These are phyloP conservation scores for Clitopilus hobsonii DNA, from an alignment of 768 basidiomycete species.

Conservation along the genomic window DNA sequence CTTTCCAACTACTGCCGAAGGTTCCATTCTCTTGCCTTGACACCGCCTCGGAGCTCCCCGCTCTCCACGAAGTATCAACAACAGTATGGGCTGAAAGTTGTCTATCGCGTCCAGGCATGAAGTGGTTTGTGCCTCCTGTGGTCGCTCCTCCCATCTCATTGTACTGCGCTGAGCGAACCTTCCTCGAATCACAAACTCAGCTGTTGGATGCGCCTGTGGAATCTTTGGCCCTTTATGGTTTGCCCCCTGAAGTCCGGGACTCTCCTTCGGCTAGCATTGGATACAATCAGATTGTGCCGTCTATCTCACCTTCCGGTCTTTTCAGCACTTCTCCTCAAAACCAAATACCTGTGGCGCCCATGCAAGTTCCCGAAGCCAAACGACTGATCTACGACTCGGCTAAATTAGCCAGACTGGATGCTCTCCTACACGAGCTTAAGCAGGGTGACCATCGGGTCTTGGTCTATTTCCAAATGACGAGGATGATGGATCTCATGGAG, in stretches of 20 bases:
- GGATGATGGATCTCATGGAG: constrained; percentile 99
- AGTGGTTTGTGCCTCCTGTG: constrained; percentile 82
- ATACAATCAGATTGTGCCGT: constrained; percentile 50
- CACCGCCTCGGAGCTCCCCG: constrained; percentile 40
- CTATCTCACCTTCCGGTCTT: constrained; percentile 63
- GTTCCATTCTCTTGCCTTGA: constrained; percentile 25
- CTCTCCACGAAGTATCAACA: constrained; percentile 56
- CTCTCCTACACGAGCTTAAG: constrained; percentile 88
- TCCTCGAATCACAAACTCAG: constrained; percentile 63
- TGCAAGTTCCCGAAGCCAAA: constrained; percentile 94
- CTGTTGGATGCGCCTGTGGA: constrained; percentile 68
- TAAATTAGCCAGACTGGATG: constrained; percentile 88
- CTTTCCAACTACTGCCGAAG: constrained; percentile 29
- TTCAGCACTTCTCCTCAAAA: constrained; percentile 58
- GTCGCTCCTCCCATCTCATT: constrained; percentile 81
- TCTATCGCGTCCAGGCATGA: constrained; percentile 72
- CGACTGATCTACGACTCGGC: constrained; percentile 94
- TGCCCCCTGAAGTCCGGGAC: constrained; percentile 65
- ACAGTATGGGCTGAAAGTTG: constrained; percentile 70
- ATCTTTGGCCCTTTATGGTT: constrained; percentile 75
- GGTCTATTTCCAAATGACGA: constrained; percentile 99
- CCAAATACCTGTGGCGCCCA: constrained; percentile 76
- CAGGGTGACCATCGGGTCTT: constrained; percentile 89
- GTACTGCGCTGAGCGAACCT: constrained; percentile 72
- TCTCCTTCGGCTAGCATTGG: constrained; percentile 42